Evolutionary conservation across 768 basidiomycete genomes (phyloP).

Genomic region (Kondoa malvinella): DNA sequence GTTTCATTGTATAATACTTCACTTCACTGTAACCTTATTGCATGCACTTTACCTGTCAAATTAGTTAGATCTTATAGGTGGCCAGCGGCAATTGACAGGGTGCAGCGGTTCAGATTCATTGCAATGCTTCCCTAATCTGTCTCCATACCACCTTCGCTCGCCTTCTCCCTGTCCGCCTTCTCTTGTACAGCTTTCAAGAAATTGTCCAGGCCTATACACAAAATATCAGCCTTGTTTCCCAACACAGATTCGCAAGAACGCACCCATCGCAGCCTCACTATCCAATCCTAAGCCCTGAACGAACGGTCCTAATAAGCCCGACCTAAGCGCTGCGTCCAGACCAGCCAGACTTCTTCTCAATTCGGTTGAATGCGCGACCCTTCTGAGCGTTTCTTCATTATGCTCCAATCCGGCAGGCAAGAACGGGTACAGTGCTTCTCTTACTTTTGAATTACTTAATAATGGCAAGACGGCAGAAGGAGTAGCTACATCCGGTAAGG

Average conservation of each 20-base stretch:
- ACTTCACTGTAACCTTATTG: not conserved
- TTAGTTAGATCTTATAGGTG: too few species aligned
- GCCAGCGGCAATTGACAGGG: too few species aligned
- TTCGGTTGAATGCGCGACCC: constrained; percentile 9
- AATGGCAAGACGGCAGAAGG: constrained; percentile 11
- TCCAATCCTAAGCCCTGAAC: constrained; percentile 12
- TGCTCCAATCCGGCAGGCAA: constrained; percentile 11
- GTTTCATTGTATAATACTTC: too few species aligned
- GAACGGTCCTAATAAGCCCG: constrained; percentile 16
- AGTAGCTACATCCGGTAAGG: constrained; percentile 12
- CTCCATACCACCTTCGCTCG: constrained; percentile 9
- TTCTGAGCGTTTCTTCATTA: constrained; percentile 11
- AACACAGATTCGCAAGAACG: not conserved
- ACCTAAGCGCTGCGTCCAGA: constrained; percentile 15
- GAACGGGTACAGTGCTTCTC: constrained; percentile 17
- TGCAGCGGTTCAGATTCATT: too few species aligned
- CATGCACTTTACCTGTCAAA: not conserved
- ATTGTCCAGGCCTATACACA: constrained; percentile 10
- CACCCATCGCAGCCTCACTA: constrained; percentile 15
- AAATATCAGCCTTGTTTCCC: not conserved
- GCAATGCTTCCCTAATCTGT: too few species aligned
- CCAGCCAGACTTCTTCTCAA: constrained; percentile 8
- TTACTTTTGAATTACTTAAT: not conserved
- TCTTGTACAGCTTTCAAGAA: constrained; percentile 17
- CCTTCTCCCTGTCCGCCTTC: constrained; percentile 16